Base-by-base conservation (phyloP, 345 rosid genomes). In the Stellera chamaejasme region DNA sequence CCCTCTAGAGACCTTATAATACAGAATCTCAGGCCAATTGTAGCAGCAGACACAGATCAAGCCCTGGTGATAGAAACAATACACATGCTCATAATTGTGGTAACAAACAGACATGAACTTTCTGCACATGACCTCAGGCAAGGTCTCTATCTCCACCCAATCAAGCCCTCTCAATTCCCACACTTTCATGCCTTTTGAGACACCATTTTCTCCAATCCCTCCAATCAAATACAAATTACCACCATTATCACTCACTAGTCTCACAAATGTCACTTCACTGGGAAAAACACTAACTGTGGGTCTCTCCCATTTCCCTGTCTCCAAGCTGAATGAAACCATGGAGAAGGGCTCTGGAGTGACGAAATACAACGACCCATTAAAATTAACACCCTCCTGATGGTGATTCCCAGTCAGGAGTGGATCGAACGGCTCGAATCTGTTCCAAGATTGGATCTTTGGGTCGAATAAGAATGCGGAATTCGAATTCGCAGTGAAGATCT, bases 21-120 rank as follows among this genome's bases (percentile, higher is more conserved):
- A 92, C 63, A 92, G 64, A 57, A 92, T 78, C 85, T 92, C 98
- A 7, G 98, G 96, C 98, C 98, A 92, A 4, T 85, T 84, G 16
- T 88, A 83, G 73, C 98, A 92, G 85, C 90, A 88, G 13, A 88
- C 66, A 59, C 93, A 88, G 8, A 92, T 73, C 83, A 81, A 79
- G 7, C 80, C 96, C 16, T 71, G 76, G 36, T 92, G 98, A 93
- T 95, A 92, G 16, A 92, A 54, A 61, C 96, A 86, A 43, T 86
- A 83, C n/a, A 88, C 88, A 53, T 86, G 90, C 59, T 84, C 96
- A 49, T 92, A 92, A 19, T 82, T 84, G 50, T 92, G 96, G 69
- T 92, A 92, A 55, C 93, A 86, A 6, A 92, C 93, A 13, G 89
- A 84, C 71, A 82, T 65, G 27, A 92, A 86, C 56, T 92, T 88